phyloP scores from a whole-genome alignment of 257 asterid genomes.

The Striga asiatica region DNA sequence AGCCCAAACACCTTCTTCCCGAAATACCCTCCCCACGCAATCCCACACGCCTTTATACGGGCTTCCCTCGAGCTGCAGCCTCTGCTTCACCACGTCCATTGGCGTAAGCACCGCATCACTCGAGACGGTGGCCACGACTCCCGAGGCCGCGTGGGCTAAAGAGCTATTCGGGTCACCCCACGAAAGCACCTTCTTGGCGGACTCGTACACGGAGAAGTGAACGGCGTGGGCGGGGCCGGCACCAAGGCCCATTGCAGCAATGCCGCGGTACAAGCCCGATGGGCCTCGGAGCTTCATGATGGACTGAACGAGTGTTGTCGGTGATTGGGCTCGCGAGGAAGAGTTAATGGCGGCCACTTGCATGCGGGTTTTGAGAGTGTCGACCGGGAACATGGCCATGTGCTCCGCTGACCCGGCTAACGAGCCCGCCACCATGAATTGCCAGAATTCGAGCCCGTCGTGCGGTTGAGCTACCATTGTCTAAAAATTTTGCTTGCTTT shows the following conservation, averaged over 20 bases:
- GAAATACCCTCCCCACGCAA: conserved; percentile 38
- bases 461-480: too few species aligned
- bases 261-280: conserved; percentile 38
- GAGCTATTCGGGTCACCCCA: conserved; percentile 30
- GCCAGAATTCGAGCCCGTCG: conserved; percentile 53
- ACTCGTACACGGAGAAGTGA: conserved; percentile 51
- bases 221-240: conserved; percentile 71
- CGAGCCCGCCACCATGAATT: conserved; percentile 60
- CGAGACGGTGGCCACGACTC: conserved; percentile 37
- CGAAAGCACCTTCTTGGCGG: conserved; percentile 25
- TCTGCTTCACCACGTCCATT: conserved; percentile 65
- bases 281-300: conserved; percentile 36
- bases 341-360: conserved; percentile 42
- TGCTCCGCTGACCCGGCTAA: conserved; percentile 55
- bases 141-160: conserved; percentile 39
- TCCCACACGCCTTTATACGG: conserved; percentile 51
- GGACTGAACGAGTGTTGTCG: conserved; percentile 35
- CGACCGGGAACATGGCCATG: conserved; percentile 63
- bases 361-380: conserved; percentile 60
- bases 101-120: conserved; percentile 60
- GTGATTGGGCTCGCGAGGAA: conserved; percentile 21
- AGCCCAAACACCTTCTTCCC: conserved; percentile 49
- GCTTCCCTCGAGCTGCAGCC: conserved; percentile 50
- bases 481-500: not conserved
- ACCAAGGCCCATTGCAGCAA: conserved; percentile 51